Evolutionary conservation across 805 yeast species (phyloP).

Genomic region (Torulaspora maleeae): DNA sequence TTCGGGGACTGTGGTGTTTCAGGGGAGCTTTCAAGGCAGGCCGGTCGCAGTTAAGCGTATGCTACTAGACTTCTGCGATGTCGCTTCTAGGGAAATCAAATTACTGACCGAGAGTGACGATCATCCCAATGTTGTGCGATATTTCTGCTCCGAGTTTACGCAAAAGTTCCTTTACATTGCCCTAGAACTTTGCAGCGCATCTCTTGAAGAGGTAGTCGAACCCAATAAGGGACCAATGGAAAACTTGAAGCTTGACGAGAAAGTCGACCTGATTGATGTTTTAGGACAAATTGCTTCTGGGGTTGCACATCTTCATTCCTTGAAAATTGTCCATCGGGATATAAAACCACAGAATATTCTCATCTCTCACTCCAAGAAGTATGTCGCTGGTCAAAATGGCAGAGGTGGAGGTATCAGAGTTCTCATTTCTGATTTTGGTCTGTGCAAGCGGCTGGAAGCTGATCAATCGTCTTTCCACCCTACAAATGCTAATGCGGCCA

Average conservation of each 20-base stretch:
- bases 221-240: conserved; percentile 37
- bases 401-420: conserved; percentile 52
- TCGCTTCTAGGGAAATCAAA: conserved; percentile 87
- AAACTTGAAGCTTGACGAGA: conserved; percentile 37
- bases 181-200: conserved; percentile 81
- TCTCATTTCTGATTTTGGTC: conserved; percentile 90
- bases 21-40: conserved; percentile 84
- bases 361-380: conserved; percentile 63
- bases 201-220: conserved; percentile 80
- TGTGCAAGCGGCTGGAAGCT: conserved; percentile 84
- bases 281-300: conserved; percentile 80
- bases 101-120: conserved; percentile 90
- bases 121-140: conserved; percentile 90
- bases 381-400: conserved; percentile 17
- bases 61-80: conserved; percentile 87
- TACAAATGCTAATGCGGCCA: conserved; percentile 80
- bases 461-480: conserved; percentile 84
- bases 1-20: conserved; percentile 91
- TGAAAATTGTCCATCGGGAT: conserved; percentile 92
- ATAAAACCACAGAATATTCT: conserved; percentile 90
- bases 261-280: conserved; percentile 49
- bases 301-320: conserved; percentile 75
- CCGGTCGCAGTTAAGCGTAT: conserved; percentile 95
- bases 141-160: conserved; percentile 87
- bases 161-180: conserved; percentile 91